Evolutionary conservation across 2,329 filamentous ascomycete species (phyloP).

Genomic region (Cercospora sojina): DNA sequence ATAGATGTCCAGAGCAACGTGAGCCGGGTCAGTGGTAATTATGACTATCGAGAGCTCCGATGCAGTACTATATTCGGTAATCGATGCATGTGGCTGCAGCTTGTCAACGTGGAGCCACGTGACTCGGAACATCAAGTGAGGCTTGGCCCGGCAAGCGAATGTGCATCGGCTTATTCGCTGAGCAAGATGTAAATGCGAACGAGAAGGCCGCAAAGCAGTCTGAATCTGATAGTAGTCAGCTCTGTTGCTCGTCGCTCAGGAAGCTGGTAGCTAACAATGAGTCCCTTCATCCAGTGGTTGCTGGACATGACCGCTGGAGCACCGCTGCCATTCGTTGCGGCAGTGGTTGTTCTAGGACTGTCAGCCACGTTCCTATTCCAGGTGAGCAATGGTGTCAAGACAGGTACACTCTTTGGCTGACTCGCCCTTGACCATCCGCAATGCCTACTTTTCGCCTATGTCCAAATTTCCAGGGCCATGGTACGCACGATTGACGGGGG

Average conservation of each 20-base stretch:
- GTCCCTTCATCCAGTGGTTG: neutral
- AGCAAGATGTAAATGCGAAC: neutral
- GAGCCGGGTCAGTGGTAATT: neutral
- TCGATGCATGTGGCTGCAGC: neutral
- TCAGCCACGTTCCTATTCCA: neutral
- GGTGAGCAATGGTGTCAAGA: neutral
- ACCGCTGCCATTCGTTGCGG: constrained; percentile 5
- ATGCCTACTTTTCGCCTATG: constrained; percentile 6
- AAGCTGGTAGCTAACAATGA: neutral
- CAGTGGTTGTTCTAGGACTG: neutral
- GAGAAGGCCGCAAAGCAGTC: neutral
- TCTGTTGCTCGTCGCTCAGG: neutral
- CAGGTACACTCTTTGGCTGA: neutral
- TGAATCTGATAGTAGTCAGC: neutral
- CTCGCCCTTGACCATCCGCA: neutral
- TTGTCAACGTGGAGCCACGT: neutral
- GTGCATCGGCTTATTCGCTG: neutral
- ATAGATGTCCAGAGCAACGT: neutral
- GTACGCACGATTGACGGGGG: constrained; percentile 48
- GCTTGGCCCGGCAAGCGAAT: neutral
- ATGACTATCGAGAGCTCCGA: neutral
- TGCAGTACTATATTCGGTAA: neutral
- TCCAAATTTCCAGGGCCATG: constrained; percentile 42
- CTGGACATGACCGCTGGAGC: neutral
- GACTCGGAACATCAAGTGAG: neutral